These are phyloP conservation scores for Acanthamoeba divionensis DNA, from an alignment of 208 protist species.

Conservation along the genomic window DNA sequence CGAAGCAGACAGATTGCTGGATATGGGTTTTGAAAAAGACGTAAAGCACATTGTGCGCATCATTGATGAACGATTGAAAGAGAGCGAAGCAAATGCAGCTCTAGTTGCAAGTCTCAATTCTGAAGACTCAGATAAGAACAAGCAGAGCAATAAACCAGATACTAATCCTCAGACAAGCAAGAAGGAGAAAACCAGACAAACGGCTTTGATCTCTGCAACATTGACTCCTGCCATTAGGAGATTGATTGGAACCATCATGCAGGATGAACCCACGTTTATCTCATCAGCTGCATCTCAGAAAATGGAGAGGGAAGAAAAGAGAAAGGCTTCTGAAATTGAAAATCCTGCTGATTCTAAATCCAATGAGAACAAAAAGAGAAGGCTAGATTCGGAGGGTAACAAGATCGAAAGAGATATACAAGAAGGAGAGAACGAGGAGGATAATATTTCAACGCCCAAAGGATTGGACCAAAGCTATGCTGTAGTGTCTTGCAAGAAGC, in stretches of 20 bases:
- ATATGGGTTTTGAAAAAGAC: conserved; percentile 53
- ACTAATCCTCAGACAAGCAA: not conserved
- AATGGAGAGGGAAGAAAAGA: not conserved
- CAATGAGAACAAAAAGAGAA: not conserved
- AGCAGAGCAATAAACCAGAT: not conserved
- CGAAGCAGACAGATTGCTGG: conserved; percentile 77
- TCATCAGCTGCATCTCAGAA: not conserved
- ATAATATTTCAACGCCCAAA: not conserved
- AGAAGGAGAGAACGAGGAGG: not conserved
- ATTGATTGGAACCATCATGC: conserved; percentile 35
- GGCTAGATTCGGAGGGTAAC: too few species aligned
- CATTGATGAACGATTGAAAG: conserved; percentile 19
- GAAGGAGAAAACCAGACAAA: not conserved
- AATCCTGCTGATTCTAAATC: not conserved
- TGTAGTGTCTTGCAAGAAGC: conserved; percentile 78
- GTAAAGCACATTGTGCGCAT: conserved; percentile 26
- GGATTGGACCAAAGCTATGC: conserved; percentile 81
- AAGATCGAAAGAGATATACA: not conserved
- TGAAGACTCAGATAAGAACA: not conserved
- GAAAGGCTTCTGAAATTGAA: not conserved
- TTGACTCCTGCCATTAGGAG: conserved; percentile 5
- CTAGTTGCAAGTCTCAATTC: not conserved
- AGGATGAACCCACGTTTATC: not conserved
- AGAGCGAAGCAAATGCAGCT: not conserved
- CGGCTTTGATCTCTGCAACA: conserved; percentile 33